Evolutionary conservation across 352 stramenopile genomes (phyloP).

Genomic region (Phytophthora chlamydospora): DNA sequence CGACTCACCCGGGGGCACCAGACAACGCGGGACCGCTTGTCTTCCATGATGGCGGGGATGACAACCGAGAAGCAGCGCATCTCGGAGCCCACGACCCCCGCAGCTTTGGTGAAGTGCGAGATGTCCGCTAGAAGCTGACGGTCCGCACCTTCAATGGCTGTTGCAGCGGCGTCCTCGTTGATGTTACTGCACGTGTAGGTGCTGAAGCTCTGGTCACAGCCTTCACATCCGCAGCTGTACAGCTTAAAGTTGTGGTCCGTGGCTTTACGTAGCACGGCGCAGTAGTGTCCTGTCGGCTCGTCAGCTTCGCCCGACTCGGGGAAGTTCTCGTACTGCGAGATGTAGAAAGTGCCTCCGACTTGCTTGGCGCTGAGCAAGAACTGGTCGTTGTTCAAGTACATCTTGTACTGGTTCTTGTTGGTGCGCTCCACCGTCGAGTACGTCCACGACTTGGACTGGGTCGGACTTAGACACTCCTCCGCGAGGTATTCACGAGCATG

Average conservation of each 20-base stretch:
- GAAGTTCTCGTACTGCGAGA: slow-evolving; percentile 91
- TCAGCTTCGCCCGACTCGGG: slow-evolving; percentile 55
- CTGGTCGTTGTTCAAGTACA: slow-evolving; percentile 88
- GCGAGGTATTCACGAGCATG: slow-evolving; percentile 84
- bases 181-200: slow-evolving; percentile 87
- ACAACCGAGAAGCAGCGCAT: slow-evolving; percentile 86
- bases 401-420: slow-evolving; percentile 90
- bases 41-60: slow-evolving; percentile 84
- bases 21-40: slow-evolving; percentile 77
- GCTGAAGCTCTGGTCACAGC: slow-evolving; percentile 85
- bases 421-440: slow-evolving; percentile 80
- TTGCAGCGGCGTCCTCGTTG: slow-evolving; percentile 47
- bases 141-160: slow-evolving; percentile 50
- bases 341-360: slow-evolving; percentile 86
- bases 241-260: slow-evolving; percentile 88
- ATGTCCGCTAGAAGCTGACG: slow-evolving; percentile 87
- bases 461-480: slow-evolving; percentile 83
- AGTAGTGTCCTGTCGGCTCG: slow-evolving; percentile 74
- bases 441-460: slow-evolving; percentile 78
- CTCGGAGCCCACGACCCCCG: slow-evolving; percentile 74
- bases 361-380: slow-evolving; percentile 87
- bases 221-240: slow-evolving; percentile 87
- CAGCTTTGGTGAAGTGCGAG: slow-evolving; percentile 83
- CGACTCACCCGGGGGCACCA: slow-evolving; percentile 85
- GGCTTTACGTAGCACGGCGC: slow-evolving; percentile 73